Base-by-base conservation (phyloP, 2,329 filamentous ascomycete species). In the Sclerotinia minor region DNA sequence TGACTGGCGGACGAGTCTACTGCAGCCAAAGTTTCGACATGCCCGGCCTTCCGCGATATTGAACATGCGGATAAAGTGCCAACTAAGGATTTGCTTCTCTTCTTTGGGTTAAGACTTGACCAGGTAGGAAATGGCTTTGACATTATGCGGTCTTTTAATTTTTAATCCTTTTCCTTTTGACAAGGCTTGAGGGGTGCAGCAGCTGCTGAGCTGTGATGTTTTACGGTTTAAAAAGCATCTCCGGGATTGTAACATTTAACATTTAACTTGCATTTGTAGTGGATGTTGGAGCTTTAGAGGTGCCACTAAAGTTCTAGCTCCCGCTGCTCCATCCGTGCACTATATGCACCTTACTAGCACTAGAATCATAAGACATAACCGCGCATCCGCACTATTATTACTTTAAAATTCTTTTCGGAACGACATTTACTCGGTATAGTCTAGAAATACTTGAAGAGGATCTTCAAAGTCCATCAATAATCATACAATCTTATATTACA, bases 301-400 rank as follows among this genome's bases (percentile, higher is more conserved):
- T 54, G 61, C 32, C 49, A 53, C 61, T 54, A 38, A 54, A 54
- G 47, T 54, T 54, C 47, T 64, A 64, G 60, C 54, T 54, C 61
- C 61, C 61, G 35, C 38, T 32, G n/a, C 38, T 64, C 61, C 32
- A 64, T 64, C 61, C 61, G 61, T 64, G 61, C 61, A 54, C 61
- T 41, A 41, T 41, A 41, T 24, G n/a, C 35, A 64, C 49, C 45
- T 2, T 64, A 60, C 21, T 32, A n/a, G 55, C 55, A 59, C 35
- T 54, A n/a, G 29, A 55, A 15, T 38, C n/a, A 55, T 38, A 54
- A 54, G 52, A 54, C 52, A 35, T 32, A 54, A 32, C 52, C 29
- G 29, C 29, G 35, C 21, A 54, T n/a, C 52, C 29, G 52, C 21
- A 55, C 29, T 15, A 38, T 35, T 55, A 38, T 35, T 55, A n/a